A percentile compares a stretch with the other conserved stretches of the same genome.
phyloP scores from a whole-genome alignment of 805 yeast genomes.

The Naumovozyma dairenensis region DNA sequence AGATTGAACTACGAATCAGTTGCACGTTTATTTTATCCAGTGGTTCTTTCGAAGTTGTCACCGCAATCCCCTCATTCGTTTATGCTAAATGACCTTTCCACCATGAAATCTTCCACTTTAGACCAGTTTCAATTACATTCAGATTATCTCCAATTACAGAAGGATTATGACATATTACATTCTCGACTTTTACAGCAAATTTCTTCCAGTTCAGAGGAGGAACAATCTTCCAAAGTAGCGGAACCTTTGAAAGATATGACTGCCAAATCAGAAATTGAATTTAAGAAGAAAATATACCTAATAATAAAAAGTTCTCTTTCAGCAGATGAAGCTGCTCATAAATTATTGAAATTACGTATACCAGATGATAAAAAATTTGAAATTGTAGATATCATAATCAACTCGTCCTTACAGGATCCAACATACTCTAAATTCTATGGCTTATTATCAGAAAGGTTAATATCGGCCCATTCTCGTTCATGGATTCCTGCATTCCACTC shows the following conservation, averaged over 20 bases:
- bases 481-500: conserved; percentile 52
- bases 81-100: background rate
- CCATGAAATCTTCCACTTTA: background rate
- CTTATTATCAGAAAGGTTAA: conserved; percentile 56
- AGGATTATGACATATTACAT: conserved; percentile 1
- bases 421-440: conserved; percentile 84
- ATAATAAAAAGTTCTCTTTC: conserved; percentile 85
- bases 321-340: conserved; percentile 88
- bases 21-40: too few species aligned
- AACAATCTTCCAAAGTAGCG: background rate
- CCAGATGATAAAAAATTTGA: conserved; percentile 37
- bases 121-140: background rate
- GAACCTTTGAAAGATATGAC: conserved; percentile 52
- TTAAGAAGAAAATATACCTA: conserved; percentile 69
- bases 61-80: conserved; percentile 22
- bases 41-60: background rate
- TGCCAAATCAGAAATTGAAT: conserved; percentile 48
- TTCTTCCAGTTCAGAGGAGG: too few species aligned
- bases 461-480: conserved; percentile 34
- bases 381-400: conserved; percentile 63
- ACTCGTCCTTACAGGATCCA: conserved; percentile 76
- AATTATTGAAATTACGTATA: conserved; percentile 46
- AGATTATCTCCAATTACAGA: background rate
- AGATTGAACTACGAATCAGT: conserved; percentile 33
- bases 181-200: too few species aligned